Evolutionary conservation across 164 flowering plant genomes (phyloP).

Genomic region (Stephania yunnanensis): DNA sequence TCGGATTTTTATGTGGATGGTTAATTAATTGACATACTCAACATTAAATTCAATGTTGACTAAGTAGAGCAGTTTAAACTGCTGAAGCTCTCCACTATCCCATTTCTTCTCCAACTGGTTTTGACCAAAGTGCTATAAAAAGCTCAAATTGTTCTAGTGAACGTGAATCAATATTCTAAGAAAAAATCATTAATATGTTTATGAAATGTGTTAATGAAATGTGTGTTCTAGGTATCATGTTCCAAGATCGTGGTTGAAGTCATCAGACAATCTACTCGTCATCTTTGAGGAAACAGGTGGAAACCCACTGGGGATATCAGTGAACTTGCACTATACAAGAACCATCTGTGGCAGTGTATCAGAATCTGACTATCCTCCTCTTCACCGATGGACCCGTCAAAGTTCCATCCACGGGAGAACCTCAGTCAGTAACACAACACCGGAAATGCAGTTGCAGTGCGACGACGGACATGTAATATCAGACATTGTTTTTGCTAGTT

Average conservation of each 20-base stretch:
- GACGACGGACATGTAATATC: slow-evolving; percentile 54
- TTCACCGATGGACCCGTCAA: slow-evolving; percentile 41
- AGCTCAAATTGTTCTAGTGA: no score
- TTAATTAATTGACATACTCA: no score
- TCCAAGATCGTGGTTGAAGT: slow-evolving; percentile 74
- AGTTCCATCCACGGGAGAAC: slow-evolving; percentile 21
- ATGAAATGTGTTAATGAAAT: background rate
- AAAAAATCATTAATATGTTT: background rate
- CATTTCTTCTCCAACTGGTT: no score
- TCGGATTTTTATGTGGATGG: no score
- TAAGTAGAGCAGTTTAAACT: no score
- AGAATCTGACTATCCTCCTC: slow-evolving; percentile 71
- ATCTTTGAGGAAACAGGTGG: slow-evolving; percentile 90
- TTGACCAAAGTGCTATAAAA: no score
- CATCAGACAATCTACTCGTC: slow-evolving; percentile 62
- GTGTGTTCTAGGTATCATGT: slow-evolving; percentile 65
- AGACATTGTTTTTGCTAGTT: slow-evolving; percentile 76
- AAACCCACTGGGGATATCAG: slow-evolving; percentile 63
- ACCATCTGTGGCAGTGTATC: slow-evolving; percentile 59
- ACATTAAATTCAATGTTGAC: no score
- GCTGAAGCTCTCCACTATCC: no score
- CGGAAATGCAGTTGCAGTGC: slow-evolving; percentile 67
- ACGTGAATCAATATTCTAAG: no score
- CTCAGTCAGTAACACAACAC: slow-evolving; percentile 26
- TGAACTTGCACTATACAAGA: slow-evolving; percentile 32